Percentiles rank a stretch among this genome's conserved stretches.
phyloP scores from a whole-genome alignment of 805 yeast genomes.

The Candida ficus region DNA sequence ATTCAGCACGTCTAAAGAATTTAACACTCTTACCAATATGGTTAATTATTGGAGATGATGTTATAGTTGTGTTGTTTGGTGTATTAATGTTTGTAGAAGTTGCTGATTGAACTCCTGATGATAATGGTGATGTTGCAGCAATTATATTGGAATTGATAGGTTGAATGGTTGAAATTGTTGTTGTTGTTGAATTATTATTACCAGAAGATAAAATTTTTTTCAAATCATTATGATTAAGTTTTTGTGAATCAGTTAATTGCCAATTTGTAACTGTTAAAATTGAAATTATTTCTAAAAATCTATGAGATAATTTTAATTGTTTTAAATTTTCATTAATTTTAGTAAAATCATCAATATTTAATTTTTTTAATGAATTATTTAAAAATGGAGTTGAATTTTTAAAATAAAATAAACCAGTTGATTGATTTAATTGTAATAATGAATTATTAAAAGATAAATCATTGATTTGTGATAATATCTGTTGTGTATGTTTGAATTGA shows the following conservation, averaged over 20 bases:
- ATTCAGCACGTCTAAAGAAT: conserved; percentile 29
- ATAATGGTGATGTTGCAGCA: no score
- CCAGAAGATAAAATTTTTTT: conserved; percentile 20
- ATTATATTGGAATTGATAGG: no score
- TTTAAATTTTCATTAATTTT: conserved; percentile 21
- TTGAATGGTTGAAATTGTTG: not conserved
- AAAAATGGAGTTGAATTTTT: conserved; percentile 37
- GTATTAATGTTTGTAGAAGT: not conserved
- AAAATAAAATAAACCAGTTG: conserved; percentile 37
- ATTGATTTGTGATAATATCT: conserved; percentile 30
- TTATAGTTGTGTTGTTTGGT: conserved; percentile 2
- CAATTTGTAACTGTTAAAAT: conserved; percentile 64
- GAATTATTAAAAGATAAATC: conserved; percentile 26
- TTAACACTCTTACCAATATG: conserved; percentile 21
- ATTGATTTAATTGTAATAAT: conserved; percentile 24
- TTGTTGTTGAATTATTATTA: not conserved
- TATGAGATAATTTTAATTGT: conserved; percentile 14
- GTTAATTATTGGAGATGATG: not conserved
- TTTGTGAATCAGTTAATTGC: conserved; percentile 54
- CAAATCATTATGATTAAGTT: conserved; percentile 43
- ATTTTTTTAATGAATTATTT: conserved; percentile 18
- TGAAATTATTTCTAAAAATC: conserved; percentile 42
- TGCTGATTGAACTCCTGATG: not conserved
- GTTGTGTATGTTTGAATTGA: conserved; percentile 35
- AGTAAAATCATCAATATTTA: conserved; percentile 23